phyloP scores from a whole-genome alignment of 2,329 filamentous ascomycete genomes.

The Berkeleyomyces basicola region DNA sequence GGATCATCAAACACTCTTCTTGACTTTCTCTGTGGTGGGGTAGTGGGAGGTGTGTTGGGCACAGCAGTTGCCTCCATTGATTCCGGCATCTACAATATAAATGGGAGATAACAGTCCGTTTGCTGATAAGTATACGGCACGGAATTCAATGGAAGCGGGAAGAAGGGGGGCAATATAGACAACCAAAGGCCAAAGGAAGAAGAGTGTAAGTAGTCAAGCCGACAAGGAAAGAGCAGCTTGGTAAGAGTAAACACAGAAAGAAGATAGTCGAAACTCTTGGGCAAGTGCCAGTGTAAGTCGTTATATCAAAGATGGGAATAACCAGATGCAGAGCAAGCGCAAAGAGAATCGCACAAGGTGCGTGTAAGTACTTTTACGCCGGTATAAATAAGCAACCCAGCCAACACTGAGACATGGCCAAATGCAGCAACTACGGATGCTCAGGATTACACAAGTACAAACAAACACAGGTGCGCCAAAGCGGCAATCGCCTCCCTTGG shows the following conservation, averaged over 20 bases:
- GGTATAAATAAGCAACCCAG: not conserved
- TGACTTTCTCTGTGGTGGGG: constrained; percentile 6
- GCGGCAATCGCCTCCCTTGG: not conserved
- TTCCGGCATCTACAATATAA: not conserved
- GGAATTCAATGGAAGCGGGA: not conserved
- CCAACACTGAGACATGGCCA: not conserved
- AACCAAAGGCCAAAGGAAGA: not conserved
- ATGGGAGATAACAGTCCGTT: not conserved
- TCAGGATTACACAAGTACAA: not conserved
- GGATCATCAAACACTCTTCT: constrained; percentile 7
- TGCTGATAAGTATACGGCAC: not conserved
- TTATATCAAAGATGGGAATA: not conserved
- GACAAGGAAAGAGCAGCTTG: not conserved
- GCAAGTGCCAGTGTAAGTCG: too few relatives aligned
- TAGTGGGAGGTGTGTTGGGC: constrained; percentile 3
- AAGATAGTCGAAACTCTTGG: too few relatives aligned
- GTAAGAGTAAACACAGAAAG: not conserved
- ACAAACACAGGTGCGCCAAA: not conserved
- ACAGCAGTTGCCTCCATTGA: constrained; percentile 7
- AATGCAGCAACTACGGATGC: not conserved
- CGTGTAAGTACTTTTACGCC: not conserved
- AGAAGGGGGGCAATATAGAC: not conserved
- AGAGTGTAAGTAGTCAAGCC: not conserved
- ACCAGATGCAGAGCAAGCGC: not conserved
- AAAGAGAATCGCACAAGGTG: not conserved